Percentiles rank a stretch among this genome's conserved stretches.
Conservation (phyloP, 2,329 filamentous ascomycete species). For the Diaporthe sp. region DNA sequence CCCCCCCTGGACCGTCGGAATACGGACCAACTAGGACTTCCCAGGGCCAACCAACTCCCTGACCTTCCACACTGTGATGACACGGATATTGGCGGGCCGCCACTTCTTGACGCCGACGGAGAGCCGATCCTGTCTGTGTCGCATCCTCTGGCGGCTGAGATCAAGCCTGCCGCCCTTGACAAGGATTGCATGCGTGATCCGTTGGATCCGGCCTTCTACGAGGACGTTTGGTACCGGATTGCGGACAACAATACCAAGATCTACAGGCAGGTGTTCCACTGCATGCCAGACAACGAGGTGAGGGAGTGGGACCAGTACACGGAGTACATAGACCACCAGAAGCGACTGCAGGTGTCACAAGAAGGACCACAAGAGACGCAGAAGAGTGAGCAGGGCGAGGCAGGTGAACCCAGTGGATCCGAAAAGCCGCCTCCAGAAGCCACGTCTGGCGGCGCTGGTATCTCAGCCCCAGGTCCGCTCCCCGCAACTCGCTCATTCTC, state of each 20-base stretch:
- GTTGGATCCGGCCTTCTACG: constrained; percentile 83
- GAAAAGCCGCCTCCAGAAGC: constrained; percentile 47
- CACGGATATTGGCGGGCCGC: constrained; percentile 84
- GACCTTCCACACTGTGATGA: constrained; percentile 80
- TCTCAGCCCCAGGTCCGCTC: constrained; percentile 58
- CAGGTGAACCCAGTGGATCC: constrained; percentile 51
- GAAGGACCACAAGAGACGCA: constrained; percentile 59
- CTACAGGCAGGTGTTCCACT: constrained; percentile 93
- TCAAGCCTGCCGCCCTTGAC: constrained; percentile 80
- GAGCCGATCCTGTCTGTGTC: constrained; percentile 60
- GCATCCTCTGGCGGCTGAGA: constrained; percentile 74
- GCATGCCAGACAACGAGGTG: constrained; percentile 96
- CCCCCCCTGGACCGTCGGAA: constrained; percentile 71
- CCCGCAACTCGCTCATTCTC: constrained; percentile 52
- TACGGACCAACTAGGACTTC: constrained; percentile 77
- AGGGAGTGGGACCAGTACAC: constrained; percentile 94
- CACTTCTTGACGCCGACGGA: constrained; percentile 69
- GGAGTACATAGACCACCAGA: constrained; percentile 82
- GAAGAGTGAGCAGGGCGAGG: constrained; percentile 65
- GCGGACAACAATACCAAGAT: constrained; percentile 97
- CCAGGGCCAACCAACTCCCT: constrained; percentile 78
- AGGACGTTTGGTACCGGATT: constrained; percentile 88
- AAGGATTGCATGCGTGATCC: constrained; percentile 97
- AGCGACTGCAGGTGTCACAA: constrained; percentile 80
- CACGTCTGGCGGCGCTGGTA: constrained; percentile 55